Conservation (phyloP, 2,329 filamentous ascomycete genomes). For the Cladophialophora chaetospira region DNA sequence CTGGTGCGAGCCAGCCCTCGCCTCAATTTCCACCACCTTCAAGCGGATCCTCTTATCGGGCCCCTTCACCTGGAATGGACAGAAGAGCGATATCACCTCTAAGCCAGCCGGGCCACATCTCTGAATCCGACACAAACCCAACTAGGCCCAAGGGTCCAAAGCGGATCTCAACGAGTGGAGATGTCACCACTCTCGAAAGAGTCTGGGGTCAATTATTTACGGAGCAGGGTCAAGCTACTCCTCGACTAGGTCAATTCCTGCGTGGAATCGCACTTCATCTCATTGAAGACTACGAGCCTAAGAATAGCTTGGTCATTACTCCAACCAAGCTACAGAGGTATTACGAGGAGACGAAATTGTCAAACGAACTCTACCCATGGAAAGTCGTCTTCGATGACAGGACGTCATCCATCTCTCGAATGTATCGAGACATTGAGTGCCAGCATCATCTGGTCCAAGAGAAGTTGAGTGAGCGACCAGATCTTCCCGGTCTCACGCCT, state of each 20-base stretch:
- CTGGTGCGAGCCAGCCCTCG: conserved; percentile 15
- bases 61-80: conserved; percentile 29
- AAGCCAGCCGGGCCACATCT: conserved; percentile 40
- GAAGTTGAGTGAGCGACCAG: conserved; percentile 54
- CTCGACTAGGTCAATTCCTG: conserved; percentile 69
- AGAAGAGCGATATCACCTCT: conserved; percentile 41
- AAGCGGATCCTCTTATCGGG: conserved; percentile 30
- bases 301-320: conserved; percentile 69
- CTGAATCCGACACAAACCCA: conserved; percentile 35
- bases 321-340: conserved; percentile 75
- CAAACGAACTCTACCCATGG: conserved; percentile 70
- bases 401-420: conserved; percentile 57
- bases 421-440: conserved; percentile 58
- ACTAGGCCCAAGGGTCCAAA: conserved; percentile 39
- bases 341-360: conserved; percentile 67
- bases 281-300: conserved; percentile 69
- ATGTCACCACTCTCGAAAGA: conserved; percentile 64
- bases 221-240: conserved; percentile 65
- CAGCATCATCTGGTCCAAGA: conserved; percentile 68
- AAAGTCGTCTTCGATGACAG: conserved; percentile 61
- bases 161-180: conserved; percentile 46
- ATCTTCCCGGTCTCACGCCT: conserved; percentile 66
- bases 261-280: conserved; percentile 73
- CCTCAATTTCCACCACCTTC: conserved; percentile 26
- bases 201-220: conserved; percentile 79